Evolutionary conservation across 2,329 filamentous ascomycete species (phyloP).

Genomic region (Hymenoscyphus fructigenus): DNA sequence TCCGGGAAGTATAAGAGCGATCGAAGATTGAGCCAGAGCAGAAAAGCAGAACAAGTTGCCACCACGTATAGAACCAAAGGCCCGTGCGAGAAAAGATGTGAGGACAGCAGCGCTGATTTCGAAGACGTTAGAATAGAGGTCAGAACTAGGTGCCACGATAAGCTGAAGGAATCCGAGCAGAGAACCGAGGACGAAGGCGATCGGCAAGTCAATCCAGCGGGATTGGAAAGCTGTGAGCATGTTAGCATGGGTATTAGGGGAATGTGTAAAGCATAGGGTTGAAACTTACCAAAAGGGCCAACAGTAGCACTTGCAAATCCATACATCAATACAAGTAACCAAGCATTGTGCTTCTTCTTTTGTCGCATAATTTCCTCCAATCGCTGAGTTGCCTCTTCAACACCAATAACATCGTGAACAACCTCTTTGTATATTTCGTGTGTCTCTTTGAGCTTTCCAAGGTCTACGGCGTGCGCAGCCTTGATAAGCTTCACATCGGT

Average conservation of each 20-base stretch:
- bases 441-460: conserved; percentile 71
- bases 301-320: conserved; percentile 71
- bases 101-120: conserved; percentile 62
- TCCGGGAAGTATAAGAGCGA: conserved; percentile 65
- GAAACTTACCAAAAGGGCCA: conserved; percentile 57
- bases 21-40: conserved; percentile 62
- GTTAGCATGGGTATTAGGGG: conserved; percentile 11
- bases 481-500: conserved; percentile 78
- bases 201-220: conserved; percentile 68
- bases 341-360: conserved; percentile 48
- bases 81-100: conserved; percentile 61
- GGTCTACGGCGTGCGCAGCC: conserved; percentile 66
- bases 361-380: conserved; percentile 55
- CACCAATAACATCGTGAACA: conserved; percentile 72
- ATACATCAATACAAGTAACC: conserved; percentile 61
- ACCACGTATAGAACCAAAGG: conserved; percentile 57
- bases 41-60: conserved; percentile 62
- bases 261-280: not conserved
- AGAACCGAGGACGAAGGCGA: conserved; percentile 69
- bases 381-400: conserved; percentile 65
- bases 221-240: conserved; percentile 59
- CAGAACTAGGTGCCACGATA: conserved; percentile 66
- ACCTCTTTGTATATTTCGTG: conserved; percentile 80
- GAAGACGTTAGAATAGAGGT: conserved; percentile 66
- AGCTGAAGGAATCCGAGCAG: conserved; percentile 70